A percentile compares a stretch with the other conserved stretches of the same genome.
These are phyloP conservation scores for Hypoxylon lenormandii DNA, from an alignment of 495 filamentous ascomycete genomes.

Conservation along the genomic window DNA sequence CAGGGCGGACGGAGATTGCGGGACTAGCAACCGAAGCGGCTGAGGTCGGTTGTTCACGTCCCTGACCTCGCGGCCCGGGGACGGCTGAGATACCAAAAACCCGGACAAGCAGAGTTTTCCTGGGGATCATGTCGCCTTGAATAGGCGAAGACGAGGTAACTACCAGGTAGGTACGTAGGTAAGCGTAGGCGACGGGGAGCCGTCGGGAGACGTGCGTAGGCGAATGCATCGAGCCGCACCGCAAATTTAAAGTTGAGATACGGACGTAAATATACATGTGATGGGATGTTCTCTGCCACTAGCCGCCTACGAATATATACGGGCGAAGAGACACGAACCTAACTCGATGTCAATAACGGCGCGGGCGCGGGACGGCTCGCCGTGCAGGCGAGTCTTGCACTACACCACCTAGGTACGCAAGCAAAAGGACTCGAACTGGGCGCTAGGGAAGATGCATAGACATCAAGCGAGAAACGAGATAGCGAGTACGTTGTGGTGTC, in stretches of 20 bases:
- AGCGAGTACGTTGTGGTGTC: slow-evolving; percentile 5
- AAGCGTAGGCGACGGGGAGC: slow-evolving; percentile 2
- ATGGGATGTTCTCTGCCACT: slow-evolving; percentile 29
- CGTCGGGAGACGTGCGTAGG: slow-evolving; percentile 32
- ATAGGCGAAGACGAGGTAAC: slow-evolving; percentile 2
- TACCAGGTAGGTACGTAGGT: too few species aligned
- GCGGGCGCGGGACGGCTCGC: slow-evolving; percentile 45
- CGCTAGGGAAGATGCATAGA: slow-evolving; percentile 12
- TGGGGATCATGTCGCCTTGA: slow-evolving; percentile 15
- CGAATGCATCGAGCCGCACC: slow-evolving; percentile 43
- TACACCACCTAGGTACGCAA: too few species aligned
- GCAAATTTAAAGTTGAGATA: slow-evolving; percentile 33
- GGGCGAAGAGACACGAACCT: background rate
- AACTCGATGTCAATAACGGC: background rate
- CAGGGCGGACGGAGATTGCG: slow-evolving; percentile 43
- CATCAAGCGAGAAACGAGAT: slow-evolving; percentile 15
- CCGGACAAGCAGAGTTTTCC: slow-evolving; percentile 12
- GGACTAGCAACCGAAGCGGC: slow-evolving; percentile 42
- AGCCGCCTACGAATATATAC: slow-evolving; percentile 21
- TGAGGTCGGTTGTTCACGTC: slow-evolving; percentile 38
- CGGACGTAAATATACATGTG: slow-evolving; percentile 33
- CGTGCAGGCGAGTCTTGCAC: slow-evolving; percentile 22
- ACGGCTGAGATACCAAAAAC: slow-evolving; percentile 19
- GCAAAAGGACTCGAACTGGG: slow-evolving; percentile 9
- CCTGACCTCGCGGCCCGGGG: slow-evolving; percentile 32